These are phyloP conservation scores for Ilyonectria sp. DNA, from an alignment of 2,329 filamentous ascomycete genomes.

Conservation along the genomic window DNA sequence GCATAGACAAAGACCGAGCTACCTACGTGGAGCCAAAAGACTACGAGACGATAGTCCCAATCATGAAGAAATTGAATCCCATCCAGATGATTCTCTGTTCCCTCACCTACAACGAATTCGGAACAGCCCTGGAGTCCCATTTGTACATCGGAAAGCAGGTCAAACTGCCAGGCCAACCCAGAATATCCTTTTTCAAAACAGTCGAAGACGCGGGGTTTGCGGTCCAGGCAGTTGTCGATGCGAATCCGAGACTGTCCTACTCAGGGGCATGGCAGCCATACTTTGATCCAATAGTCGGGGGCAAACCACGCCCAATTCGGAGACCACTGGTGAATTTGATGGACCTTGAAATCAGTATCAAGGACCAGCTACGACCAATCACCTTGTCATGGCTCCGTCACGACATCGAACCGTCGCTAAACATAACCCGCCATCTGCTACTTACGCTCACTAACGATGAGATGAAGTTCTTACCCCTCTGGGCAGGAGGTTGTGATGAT, in stretches of 20 bases:
- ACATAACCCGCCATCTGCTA: slow-evolving; percentile 62
- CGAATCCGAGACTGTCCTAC: slow-evolving; percentile 3
- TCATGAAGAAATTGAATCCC: slow-evolving; percentile 35
- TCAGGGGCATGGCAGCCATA: slow-evolving; percentile 28
- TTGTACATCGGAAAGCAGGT: slow-evolving; percentile 24
- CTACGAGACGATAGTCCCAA: slow-evolving; percentile 33
- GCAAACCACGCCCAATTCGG: not conserved
- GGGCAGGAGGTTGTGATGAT: slow-evolving; percentile 72
- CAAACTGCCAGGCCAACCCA: slow-evolving; percentile 4
- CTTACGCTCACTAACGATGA: slow-evolving; percentile 70
- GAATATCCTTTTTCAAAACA: slow-evolving; percentile 15
- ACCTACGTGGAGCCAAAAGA: slow-evolving; percentile 55
- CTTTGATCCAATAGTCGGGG: not conserved
- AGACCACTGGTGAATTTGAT: slow-evolving; percentile 40
- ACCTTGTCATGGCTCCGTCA: slow-evolving; percentile 45
- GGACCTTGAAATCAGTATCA: slow-evolving; percentile 42
- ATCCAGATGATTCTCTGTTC: slow-evolving; percentile 50
- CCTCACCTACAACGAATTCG: slow-evolving; percentile 54
- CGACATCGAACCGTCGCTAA: slow-evolving; percentile 53
- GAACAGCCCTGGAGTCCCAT: slow-evolving; percentile 29
- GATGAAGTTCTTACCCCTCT: slow-evolving; percentile 75
- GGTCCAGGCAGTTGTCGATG: slow-evolving; percentile 31
- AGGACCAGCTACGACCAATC: slow-evolving; percentile 39
- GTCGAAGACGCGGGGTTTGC: slow-evolving; percentile 17
- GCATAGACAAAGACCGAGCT: slow-evolving; percentile 54